Base-by-base conservation (phyloP, 768 basidiomycete species). In the Boletus rex-veris region DNA sequence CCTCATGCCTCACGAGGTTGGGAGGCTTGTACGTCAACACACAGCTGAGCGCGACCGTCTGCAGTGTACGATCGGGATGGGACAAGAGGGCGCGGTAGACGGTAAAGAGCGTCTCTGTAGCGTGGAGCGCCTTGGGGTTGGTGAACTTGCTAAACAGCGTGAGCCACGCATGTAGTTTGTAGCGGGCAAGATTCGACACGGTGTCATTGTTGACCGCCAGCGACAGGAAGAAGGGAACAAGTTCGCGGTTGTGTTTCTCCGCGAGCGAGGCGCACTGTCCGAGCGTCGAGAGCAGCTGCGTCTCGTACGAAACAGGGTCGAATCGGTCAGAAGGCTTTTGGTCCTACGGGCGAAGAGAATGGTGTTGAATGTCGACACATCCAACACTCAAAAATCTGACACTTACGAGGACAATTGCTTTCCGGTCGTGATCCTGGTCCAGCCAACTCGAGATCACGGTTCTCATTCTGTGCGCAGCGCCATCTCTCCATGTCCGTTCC, bases 121-220 rank as follows among this genome's bases (percentile, higher is more conserved):
- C 77, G 64, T 84, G 80, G 2, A 95, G 74, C 0, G 92, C 90
- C 72, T 92, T 96, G n/a, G 95, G 96, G 64, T 98, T 98, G 61
- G 75, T 74, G 67, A 99, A 90, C 66, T 94, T 96, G 46, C 90
- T 80, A 70, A 98, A 91, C 11, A 98, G 78, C 18, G 81, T 81
- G 26, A 98, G 82, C 85, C 91, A 98, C 0, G 82, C 76, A 15
- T 73, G 73, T 10, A 97, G 80, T 64, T 85, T 87, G 28, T 76
- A 69, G 40, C 83, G 84, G 3, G 83, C 71, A 7, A 88, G 69
- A 42, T 74, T 77, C 4, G 74, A 63, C 5, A 69, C 54, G 4
- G 63, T 61, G 46, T 73, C 69, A 9, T 58, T 49, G 19, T 60
- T 37, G 33, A 58, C 58, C n/a, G 73, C 76, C 42, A 82, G 69